Evolutionary conservation across 2,329 filamentous ascomycete genomes (phyloP).

Genomic region (Pseudogymnoascus destructans): DNA sequence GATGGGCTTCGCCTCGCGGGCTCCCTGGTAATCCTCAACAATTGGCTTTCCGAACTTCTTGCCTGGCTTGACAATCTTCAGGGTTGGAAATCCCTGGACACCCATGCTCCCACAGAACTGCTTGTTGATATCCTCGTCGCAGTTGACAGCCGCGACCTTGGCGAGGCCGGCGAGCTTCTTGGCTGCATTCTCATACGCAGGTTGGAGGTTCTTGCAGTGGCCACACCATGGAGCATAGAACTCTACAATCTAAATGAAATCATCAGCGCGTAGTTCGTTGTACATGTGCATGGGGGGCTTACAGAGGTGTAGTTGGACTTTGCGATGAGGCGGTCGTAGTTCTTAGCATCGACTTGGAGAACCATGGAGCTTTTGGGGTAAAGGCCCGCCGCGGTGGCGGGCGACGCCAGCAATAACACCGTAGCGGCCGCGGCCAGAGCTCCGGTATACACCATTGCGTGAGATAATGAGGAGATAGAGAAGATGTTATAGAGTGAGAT

Average conservation of each 20-base stretch:
- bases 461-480: neutral
- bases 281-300: slow-evolving; percentile 28
- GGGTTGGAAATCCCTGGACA: slow-evolving; percentile 84
- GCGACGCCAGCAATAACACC: slow-evolving; percentile 52
- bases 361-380: slow-evolving; percentile 84
- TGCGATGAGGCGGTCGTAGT: slow-evolving; percentile 69
- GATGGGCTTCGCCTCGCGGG: slow-evolving; percentile 72
- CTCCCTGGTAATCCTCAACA: slow-evolving; percentile 83
- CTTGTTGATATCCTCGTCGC: slow-evolving; percentile 90
- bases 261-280: slow-evolving; percentile 16
- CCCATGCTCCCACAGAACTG: slow-evolving; percentile 72
- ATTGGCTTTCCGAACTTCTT: slow-evolving; percentile 68
- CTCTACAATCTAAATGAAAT: slow-evolving; percentile 46
- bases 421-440: slow-evolving; percentile 41
- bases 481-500: neutral
- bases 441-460: slow-evolving; percentile 40
- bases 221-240: slow-evolving; percentile 98
- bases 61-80: slow-evolving; percentile 82
- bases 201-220: slow-evolving; percentile 92
- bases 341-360: slow-evolving; percentile 64
- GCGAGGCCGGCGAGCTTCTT: slow-evolving; percentile 80
- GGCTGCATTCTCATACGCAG: slow-evolving; percentile 88
- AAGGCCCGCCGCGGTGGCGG: slow-evolving; percentile 54
- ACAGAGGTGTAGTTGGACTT: slow-evolving; percentile 88
- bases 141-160: slow-evolving; percentile 89